Conservation (phyloP, 192 early-diverging fungal species). For the Coemansia sp. region DNA sequence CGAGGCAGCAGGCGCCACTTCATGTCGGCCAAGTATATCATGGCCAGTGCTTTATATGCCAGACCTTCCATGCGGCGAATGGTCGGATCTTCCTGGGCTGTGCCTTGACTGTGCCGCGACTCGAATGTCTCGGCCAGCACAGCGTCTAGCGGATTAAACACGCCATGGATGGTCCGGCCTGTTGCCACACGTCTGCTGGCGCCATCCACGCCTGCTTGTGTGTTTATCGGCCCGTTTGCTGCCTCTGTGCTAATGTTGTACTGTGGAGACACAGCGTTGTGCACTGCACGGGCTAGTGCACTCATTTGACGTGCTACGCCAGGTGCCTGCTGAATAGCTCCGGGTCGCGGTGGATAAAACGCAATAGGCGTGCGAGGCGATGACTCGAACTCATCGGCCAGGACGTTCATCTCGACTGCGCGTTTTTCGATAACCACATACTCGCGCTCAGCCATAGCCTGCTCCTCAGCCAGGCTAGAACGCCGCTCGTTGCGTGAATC, state of each 20-base stretch:
- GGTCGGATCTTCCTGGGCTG: conserved; percentile 51
- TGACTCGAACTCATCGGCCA: conserved; percentile 67
- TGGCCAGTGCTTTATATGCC: conserved; percentile 68
- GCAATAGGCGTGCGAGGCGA: conserved; percentile 41
- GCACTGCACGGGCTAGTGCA: conserved; percentile 45
- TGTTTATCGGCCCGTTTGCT: conserved; percentile 38
- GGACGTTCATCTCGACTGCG: conserved; percentile 68
- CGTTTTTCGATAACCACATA: conserved; percentile 74
- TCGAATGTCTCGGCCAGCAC: conserved; percentile 48
- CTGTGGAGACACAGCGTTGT: conserved; percentile 41
- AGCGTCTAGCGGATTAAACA: conserved; percentile 44
- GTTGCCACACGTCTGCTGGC: not conserved
- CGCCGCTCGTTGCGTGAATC: conserved; percentile 8
- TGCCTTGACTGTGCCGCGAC: conserved; percentile 31
- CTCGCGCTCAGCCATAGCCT: conserved; percentile 62
- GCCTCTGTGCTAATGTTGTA: conserved; percentile 39
- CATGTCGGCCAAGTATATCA: conserved; percentile 59
- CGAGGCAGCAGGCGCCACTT: conserved; percentile 47
- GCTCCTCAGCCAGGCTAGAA: conserved; percentile 36
- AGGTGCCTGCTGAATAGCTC: conserved; percentile 36
- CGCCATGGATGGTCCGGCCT: conserved; percentile 4
- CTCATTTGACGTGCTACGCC: conserved; percentile 50
- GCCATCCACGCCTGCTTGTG: not conserved
- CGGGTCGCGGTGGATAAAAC: conserved; percentile 42
- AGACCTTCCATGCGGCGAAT: conserved; percentile 66